These are phyloP conservation scores for Leccinum aurantiacum DNA, from an alignment of 768 basidiomycete species.

Conservation along the genomic window DNA sequence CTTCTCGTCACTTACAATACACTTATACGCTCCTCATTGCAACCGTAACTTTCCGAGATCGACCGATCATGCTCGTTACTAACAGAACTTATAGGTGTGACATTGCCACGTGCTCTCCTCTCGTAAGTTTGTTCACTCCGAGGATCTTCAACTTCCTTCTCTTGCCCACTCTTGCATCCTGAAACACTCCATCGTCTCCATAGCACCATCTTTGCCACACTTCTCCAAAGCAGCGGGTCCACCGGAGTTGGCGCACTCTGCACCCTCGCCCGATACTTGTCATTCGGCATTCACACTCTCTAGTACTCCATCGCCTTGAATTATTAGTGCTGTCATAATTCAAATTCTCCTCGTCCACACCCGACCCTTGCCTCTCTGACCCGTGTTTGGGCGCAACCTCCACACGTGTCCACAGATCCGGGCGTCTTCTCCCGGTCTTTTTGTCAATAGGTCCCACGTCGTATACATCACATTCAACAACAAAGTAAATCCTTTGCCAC, in stretches of 20 bases:
- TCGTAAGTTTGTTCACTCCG: slow-evolving; percentile 5
- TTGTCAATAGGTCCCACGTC: background rate
- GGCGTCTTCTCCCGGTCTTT: background rate
- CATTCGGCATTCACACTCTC: background rate
- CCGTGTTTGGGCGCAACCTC: slow-evolving; percentile 6
- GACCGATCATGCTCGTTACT: slow-evolving; percentile 1
- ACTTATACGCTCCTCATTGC: background rate
- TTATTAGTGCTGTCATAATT: background rate
- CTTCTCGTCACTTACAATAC: background rate
- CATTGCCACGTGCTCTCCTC: background rate
- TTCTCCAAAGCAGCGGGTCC: background rate
- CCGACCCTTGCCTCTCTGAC: slow-evolving; percentile 2
- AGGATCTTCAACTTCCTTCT: background rate
- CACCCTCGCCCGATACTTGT: background rate
- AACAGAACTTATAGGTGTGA: background rate
- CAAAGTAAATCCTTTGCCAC: too few relatives aligned
- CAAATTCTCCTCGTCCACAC: background rate
- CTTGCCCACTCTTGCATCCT: background rate
- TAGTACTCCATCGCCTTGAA: background rate
- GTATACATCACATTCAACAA: background rate
- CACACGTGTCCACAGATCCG: slow-evolving; percentile 14
- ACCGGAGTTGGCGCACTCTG: background rate
- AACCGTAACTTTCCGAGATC: slow-evolving; percentile 9
- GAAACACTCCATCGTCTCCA: background rate
- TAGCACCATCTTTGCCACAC: background rate